A percentile compares a stretch with the other conserved stretches of the same genome.
These are phyloP conservation scores for Sporothrix phasma DNA, from an alignment of 2,329 filamentous ascomycete species.

Conservation along the genomic window DNA sequence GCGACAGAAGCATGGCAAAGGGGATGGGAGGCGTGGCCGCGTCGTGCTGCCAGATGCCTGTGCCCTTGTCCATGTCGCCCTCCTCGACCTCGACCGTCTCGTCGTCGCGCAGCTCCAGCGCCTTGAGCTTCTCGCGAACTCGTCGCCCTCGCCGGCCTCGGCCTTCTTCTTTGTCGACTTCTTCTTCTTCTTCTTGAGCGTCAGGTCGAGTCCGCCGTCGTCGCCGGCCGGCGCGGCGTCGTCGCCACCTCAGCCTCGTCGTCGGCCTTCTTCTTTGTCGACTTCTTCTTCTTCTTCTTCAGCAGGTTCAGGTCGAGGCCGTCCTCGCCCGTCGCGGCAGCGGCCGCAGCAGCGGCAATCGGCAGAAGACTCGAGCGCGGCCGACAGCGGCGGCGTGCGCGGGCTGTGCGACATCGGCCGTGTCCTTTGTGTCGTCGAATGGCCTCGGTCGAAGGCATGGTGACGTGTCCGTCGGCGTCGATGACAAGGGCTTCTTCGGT, in stretches of 20 bases:
- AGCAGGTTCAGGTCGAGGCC: slow-evolving; percentile 58
- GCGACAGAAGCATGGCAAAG: slow-evolving; percentile 75
- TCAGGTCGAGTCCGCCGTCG: slow-evolving; percentile 44
- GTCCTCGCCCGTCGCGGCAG: slow-evolving; percentile 39
- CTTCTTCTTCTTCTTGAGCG: slow-evolving; percentile 69
- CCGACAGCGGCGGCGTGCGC: slow-evolving; percentile 52
- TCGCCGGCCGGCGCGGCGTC: slow-evolving; percentile 45
- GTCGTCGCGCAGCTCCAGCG: slow-evolving; percentile 50
- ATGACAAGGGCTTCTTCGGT: slow-evolving; percentile 80
- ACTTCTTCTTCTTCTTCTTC: slow-evolving; percentile 45
- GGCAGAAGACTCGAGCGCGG: slow-evolving; percentile 47
- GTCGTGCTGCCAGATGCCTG: slow-evolving; percentile 82
- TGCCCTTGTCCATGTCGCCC: slow-evolving; percentile 78
- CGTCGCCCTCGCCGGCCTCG: slow-evolving; percentile 41
- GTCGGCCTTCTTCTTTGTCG: slow-evolving; percentile 41
- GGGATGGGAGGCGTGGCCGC: slow-evolving; percentile 62
- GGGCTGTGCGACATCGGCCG: slow-evolving; percentile 70
- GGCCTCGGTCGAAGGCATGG: slow-evolving; percentile 55
- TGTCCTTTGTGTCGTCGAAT: slow-evolving; percentile 66
- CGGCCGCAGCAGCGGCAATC: slow-evolving; percentile 29
- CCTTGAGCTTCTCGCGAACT: slow-evolving; percentile 51
- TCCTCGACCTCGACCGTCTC: slow-evolving; percentile 48
- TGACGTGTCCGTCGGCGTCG: slow-evolving; percentile 79
- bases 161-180: slow-evolving; percentile 37
- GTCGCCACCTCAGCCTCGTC: slow-evolving; percentile 39